These are phyloP conservation scores for Comarum palustre DNA, from an alignment of 306 rosid species.

Conservation along the genomic window DNA sequence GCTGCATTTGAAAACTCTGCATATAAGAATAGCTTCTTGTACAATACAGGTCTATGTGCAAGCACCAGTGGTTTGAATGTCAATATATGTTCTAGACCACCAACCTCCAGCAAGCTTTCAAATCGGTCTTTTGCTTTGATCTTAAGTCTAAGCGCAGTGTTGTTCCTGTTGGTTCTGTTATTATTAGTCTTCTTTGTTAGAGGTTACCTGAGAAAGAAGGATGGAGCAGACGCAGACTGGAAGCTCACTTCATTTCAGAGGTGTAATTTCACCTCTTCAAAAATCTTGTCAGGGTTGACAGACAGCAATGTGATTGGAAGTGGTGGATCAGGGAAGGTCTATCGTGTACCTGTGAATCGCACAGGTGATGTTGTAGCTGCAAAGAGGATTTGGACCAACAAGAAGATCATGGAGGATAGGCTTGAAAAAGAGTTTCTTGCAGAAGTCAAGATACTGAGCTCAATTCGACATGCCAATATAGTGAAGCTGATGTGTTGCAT, in stretches of 20 bases:
- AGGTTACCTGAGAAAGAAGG: slow-evolving; percentile 32
- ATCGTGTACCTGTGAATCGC: slow-evolving; percentile 40
- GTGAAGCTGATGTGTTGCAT: slow-evolving; percentile 70
- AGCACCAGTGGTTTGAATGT: slow-evolving; percentile 31
- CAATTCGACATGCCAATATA: slow-evolving; percentile 71
- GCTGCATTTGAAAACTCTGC: slow-evolving; percentile 35
- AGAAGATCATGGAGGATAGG: slow-evolving; percentile 45
- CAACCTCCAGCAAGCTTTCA: slow-evolving; percentile 34
- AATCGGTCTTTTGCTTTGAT: slow-evolving; percentile 45
- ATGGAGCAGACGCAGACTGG: slow-evolving; percentile 42
- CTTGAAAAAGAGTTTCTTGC: slow-evolving; percentile 67
- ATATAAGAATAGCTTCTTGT: slow-evolving; percentile 50
- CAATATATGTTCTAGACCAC: slow-evolving; percentile 31
- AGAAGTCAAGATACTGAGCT: slow-evolving; percentile 65
- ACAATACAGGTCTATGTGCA: slow-evolving; percentile 63
- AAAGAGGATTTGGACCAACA: slow-evolving; percentile 54
- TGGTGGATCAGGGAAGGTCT: slow-evolving; percentile 84
- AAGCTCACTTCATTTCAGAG: slow-evolving; percentile 66
- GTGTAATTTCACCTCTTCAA: slow-evolving; percentile 51
- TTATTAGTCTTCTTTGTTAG: slow-evolving; percentile 23
- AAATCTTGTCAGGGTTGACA: slow-evolving; percentile 43
- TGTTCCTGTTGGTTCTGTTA: slow-evolving; percentile 21
- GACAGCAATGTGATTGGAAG: slow-evolving; percentile 53
- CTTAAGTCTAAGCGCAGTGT: slow-evolving; percentile 26
- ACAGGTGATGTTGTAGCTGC: slow-evolving; percentile 47